A percentile compares a stretch with the other conserved stretches of the same genome.
Conservation (phyloP, 306 rosid genomes). For the Citrullus amarus region DNA sequence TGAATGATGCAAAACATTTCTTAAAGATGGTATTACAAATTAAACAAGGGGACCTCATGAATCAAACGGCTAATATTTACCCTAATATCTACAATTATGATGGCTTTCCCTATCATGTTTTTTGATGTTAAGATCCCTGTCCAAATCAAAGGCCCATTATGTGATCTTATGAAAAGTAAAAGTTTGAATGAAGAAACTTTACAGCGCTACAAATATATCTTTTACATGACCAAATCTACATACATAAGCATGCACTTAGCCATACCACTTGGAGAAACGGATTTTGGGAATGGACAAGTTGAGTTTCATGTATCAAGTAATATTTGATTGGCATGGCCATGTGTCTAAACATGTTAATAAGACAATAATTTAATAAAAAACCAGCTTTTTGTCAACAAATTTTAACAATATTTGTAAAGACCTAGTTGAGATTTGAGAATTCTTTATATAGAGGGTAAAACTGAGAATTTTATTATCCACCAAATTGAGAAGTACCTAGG, state of each 20-base stretch:
- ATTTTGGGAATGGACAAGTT: neutral
- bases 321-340: neutral
- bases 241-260: neutral
- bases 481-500: neutral
- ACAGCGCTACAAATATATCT: neutral
- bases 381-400: neutral
- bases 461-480: neutral
- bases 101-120: neutral
- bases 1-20: neutral
- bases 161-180: neutral
- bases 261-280: neutral
- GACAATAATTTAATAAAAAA: neutral
- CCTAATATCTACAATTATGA: neutral
- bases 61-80: neutral
- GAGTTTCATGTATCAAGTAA: neutral
- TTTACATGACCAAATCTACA: neutral
- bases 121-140: neutral
- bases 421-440: neutral
- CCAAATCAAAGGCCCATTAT: neutral
- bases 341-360: neutral
- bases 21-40: neutral
- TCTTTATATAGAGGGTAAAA: neutral
- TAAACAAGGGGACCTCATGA: neutral
- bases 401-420: neutral
- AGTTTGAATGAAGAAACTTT: neutral